Evolutionary conservation across 2,329 filamentous ascomycete species (phyloP), one percentile per base, ranked within the genome.

Genomic region (Colletotrichum salicis): DNA sequence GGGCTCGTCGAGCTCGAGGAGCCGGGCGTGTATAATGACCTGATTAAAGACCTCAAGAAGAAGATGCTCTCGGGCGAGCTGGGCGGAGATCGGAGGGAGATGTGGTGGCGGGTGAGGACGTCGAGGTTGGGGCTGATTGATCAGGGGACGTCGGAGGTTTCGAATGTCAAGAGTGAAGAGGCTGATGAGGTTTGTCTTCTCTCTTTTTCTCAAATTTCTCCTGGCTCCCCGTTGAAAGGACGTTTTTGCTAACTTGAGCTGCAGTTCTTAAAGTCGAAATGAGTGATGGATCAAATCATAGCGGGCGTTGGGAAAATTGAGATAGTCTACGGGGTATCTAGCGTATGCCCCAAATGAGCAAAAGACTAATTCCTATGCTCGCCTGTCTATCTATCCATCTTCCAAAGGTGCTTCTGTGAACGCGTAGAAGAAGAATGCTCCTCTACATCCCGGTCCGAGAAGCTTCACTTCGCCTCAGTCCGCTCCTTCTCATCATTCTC

Each of bases 1-100:
- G 92, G 95, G 80, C 85, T 97, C 74, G 86, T 92, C 6, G 90
- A 91, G 6, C 86, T 94, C 35, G 95, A 98, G 78, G 90, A 94
- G 79, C 92, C 94, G 0, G 87, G 80, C 0, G 77, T 94, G 33
- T 99, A 93, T 81, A 98, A 98, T 78, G 85, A 87, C 1, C 93
- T 95, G 75, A 77, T 97, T 54, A 85, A 80, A 52, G 86, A 88
- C 41, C 81, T 98, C 76, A 98, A 98, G 84, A 86, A 85, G 75
- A 90, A 91, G 67, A 79, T 98, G 1, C 80, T 95, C 8, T 87
- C 86, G 0, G 93, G 91, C 0, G 88, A 92, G 75, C 82, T 98
- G 3, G 91, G 91, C 48, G 95, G 94, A 0, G 92, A 97, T 76
- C 86, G 94, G 65, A 88, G 88, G 74, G 94, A 97, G 77, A 91